Conservation (phyloP, 176 grass and related monocot genomes). For the Musa troglodytarum region DNA sequence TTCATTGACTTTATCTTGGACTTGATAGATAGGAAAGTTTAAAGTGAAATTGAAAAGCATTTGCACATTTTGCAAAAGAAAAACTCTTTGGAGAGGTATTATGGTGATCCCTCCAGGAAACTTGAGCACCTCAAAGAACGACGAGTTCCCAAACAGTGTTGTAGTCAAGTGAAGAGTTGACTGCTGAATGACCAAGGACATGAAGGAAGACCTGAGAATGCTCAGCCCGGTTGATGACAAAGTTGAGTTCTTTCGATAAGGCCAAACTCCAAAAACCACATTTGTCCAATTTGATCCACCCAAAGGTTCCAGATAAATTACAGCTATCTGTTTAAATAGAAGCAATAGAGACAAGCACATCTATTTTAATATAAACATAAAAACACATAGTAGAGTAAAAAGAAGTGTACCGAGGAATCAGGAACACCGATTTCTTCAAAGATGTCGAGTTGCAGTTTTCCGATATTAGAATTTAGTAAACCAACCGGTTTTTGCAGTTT, state of each 20-base stretch:
- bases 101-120: conserved; percentile 84
- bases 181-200: conserved; percentile 56
- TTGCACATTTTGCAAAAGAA: conserved; percentile 61
- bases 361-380: conserved; percentile 14
- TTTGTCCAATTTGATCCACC: conserved; percentile 57
- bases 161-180: conserved; percentile 68
- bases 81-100: conserved; percentile 67
- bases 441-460: conserved; percentile 79
- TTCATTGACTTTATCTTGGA: conserved; percentile 47
- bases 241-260: conserved; percentile 52
- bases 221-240: conserved; percentile 65
- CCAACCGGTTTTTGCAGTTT: conserved; percentile 54
- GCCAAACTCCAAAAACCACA: conserved; percentile 66
- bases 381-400: neutral
- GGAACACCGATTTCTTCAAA: conserved; percentile 75
- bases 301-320: conserved; percentile 47
- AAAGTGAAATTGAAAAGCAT: conserved; percentile 81
- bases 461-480: conserved; percentile 43
- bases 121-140: conserved; percentile 58
- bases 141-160: conserved; percentile 59
- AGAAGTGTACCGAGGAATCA: conserved; percentile 47
- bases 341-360: conserved; percentile 8
- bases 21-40: conserved; percentile 65
- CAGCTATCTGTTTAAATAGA: conserved; percentile 35
- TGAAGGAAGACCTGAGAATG: conserved; percentile 67